Base-by-base conservation (phyloP, 2,329 filamentous ascomycete genomes). In the Sporothrix mexicana region DNA sequence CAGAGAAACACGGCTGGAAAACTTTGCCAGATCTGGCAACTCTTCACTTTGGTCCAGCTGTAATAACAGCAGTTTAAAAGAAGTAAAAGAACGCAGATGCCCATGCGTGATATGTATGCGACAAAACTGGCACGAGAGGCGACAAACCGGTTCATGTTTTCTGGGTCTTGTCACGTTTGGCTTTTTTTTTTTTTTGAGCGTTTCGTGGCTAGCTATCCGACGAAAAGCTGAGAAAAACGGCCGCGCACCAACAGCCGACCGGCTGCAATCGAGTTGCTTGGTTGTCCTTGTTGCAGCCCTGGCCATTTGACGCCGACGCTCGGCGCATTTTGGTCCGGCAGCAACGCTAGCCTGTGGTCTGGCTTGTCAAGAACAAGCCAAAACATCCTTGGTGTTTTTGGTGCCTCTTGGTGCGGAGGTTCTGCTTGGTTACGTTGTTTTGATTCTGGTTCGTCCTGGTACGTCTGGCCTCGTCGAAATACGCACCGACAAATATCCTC, bases 231-330 rank as follows among this genome's bases (percentile, higher is more conserved):
- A 45, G 45, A 67, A 67, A 51, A 15, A 25, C n/a, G 43, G 25
- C 43, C 25, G 43, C 23, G 43, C n/a, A n/a, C 64, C 64, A 67
- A 67, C 64, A 51, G 64, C 64, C 64, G 64, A 67, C 64, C 45
- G 64, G 64, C 45, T 67, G 45, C 23, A 67, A n/a, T 25, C 7
- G 20, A 25, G 2, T 23, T 66, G 5, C 30, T 36, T 7, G 5
- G 30, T 55, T 55, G 51, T 20, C 6, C 17, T 20, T 9, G 9
- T 8, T 3, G 23, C 30, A 62, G 17, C 17, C 36, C 36, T 62
- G 59, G 59, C 36, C 30, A 3, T 7, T 47, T n/a, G 41, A 20
- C 61, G 64, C 64, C 64, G 64, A 51, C 45, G 45, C 23, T 67
- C 62, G 43, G 62, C 62, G 23, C 62, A 51, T 51, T 25, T 67